Evolutionary conservation across 257 asterid genomes (phyloP).

Genomic region (Coffea canephora): DNA sequence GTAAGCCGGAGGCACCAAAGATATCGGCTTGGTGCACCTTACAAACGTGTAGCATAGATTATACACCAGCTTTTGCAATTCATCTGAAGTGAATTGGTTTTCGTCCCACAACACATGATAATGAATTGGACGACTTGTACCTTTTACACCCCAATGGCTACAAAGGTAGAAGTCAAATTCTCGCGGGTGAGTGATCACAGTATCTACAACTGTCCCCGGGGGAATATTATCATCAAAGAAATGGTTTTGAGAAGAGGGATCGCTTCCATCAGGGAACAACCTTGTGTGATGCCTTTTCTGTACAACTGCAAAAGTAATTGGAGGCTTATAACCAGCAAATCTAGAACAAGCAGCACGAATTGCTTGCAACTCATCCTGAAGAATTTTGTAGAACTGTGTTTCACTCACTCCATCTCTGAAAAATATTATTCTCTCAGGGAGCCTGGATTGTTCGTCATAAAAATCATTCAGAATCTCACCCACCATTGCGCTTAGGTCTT

Average conservation of each 20-base stretch:
- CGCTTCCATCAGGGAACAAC: constrained; percentile 54
- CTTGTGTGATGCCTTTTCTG: constrained; percentile 93
- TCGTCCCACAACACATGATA: constrained; percentile 94
- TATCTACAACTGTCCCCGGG: constrained; percentile 96
- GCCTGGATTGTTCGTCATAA: constrained; percentile 42
- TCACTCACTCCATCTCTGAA: constrained; percentile 98
- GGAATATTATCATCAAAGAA: constrained; percentile 57
- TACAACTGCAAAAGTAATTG: constrained; percentile 77
- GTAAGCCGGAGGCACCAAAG: constrained; percentile 91
- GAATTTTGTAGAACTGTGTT: constrained; percentile 75
- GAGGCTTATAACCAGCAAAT: constrained; percentile 69
- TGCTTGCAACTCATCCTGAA: constrained; percentile 56
- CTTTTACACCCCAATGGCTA: constrained; percentile 94
- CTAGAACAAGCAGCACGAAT: constrained; percentile 58
- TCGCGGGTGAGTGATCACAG: constrained; percentile 70
- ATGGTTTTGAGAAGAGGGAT: constrained; percentile 24
- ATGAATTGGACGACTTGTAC: constrained; percentile 89
- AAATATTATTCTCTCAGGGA: constrained; percentile 70
- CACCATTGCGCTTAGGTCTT: constrained; percentile 68
- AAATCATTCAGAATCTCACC: constrained; percentile 74
- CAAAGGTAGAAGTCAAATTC: constrained; percentile 92
- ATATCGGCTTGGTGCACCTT: constrained; percentile 93
- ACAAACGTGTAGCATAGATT: constrained; percentile 90
- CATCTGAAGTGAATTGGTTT: constrained; percentile 80
- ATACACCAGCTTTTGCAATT: constrained; percentile 78